Evolutionary conservation across 2,329 filamentous ascomycete species (phyloP).

Genomic region (Bipolaris victoriae): DNA sequence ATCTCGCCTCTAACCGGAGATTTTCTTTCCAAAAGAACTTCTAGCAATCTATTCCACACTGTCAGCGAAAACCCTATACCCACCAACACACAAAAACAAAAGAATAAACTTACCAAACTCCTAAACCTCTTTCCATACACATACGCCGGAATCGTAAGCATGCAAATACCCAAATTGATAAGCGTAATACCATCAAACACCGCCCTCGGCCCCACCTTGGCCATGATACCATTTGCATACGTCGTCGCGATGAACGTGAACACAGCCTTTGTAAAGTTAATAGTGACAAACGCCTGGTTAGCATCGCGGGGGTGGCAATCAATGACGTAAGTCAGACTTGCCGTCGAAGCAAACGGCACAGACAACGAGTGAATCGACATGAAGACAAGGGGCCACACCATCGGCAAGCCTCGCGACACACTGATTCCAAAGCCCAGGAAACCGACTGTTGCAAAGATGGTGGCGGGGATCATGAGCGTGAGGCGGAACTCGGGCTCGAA

Average conservation of each 20-base stretch:
- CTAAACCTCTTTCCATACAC: conserved; percentile 44
- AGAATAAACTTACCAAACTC: conserved; percentile 17
- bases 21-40: conserved; percentile 28
- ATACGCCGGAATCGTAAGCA: conserved; percentile 73
- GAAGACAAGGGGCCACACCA: conserved; percentile 44
- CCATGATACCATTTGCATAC: conserved; percentile 78
- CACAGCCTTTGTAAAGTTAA: conserved; percentile 51
- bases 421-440: conserved; percentile 53
- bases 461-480: conserved; percentile 42
- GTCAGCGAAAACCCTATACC: neutral
- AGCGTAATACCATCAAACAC: conserved; percentile 73
- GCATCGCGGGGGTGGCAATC: conserved; percentile 51
- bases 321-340: conserved; percentile 51
- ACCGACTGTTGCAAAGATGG: conserved; percentile 44
- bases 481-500: conserved; percentile 90
- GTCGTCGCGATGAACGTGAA: conserved; percentile 68
- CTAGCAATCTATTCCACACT: conserved; percentile 20
- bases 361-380: conserved; percentile 47
- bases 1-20: conserved; percentile 16
- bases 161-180: conserved; percentile 76
- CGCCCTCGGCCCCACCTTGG: conserved; percentile 61
- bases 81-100: neutral
- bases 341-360: conserved; percentile 48
- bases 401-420: conserved; percentile 34
- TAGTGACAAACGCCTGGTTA: conserved; percentile 52